Conservation (phyloP, 2,329 filamentous ascomycete genomes). For the Alternaria gansuensis region DNA sequence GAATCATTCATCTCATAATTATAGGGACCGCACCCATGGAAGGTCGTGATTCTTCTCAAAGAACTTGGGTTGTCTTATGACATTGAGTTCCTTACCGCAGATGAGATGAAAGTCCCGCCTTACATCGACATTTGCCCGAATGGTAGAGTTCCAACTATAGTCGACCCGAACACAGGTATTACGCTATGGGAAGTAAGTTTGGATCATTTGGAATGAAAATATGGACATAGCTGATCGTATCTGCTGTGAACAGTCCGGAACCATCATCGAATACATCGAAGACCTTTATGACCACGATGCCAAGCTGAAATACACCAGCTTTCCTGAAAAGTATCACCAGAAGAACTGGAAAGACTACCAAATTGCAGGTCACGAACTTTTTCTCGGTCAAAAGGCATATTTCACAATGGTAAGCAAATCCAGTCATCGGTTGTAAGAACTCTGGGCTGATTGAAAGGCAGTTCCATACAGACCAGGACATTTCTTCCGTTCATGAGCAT, state of each 20-base stretch:
- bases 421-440: not conserved
- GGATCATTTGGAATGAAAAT: not conserved
- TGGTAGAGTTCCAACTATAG: too few species aligned
- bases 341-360: constrained; percentile 45
- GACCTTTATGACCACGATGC: constrained; percentile 44
- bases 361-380: too few species aligned
- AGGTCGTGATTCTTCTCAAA: not conserved
- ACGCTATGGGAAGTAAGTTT: too few species aligned
- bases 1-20: not conserved
- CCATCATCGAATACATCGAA: constrained; percentile 52
- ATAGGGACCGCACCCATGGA: not conserved
- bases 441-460: not conserved
- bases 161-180: too few species aligned
- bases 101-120: too few species aligned
- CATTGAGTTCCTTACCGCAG: too few species aligned
- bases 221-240: not conserved
- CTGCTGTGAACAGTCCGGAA: constrained; percentile 33
- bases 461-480: not conserved
- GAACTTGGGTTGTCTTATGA: constrained; percentile 1
- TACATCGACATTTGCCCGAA: too few species aligned
- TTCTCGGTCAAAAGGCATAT: constrained; percentile 4
- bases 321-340: constrained; percentile 35
- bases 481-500: not conserved
- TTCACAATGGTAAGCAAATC: not conserved
- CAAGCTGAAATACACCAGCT: constrained; percentile 34